Evolutionary conservation across 2,329 filamentous ascomycete genomes (phyloP).

Genomic region (Cadophora gregata): DNA sequence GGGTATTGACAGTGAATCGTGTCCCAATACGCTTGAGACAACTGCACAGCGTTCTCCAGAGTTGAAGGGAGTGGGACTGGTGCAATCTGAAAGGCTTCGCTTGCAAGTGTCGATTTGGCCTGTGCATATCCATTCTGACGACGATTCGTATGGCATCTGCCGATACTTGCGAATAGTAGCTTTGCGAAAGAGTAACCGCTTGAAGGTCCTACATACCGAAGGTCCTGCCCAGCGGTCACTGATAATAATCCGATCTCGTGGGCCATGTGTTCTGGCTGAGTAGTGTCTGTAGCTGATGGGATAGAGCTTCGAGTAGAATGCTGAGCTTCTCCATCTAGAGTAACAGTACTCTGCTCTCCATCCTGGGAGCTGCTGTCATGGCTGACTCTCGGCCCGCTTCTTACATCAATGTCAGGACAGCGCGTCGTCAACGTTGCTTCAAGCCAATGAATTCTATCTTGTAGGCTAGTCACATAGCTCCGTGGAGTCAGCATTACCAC

Average conservation of each 20-base stretch:
- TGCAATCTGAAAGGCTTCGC: constrained; percentile 24
- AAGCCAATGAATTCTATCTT: constrained; percentile 52
- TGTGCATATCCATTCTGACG: background rate
- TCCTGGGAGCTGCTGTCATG: constrained; percentile 11
- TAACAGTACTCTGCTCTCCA: background rate
- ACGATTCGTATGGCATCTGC: constrained; percentile 33
- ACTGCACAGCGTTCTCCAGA: constrained; percentile 48
- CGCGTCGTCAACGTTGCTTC: constrained; percentile 51
- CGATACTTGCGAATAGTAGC: constrained; percentile 51
- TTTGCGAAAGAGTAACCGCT: constrained; percentile 60
- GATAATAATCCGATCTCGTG: constrained; percentile 61
- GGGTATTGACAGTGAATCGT: constrained; percentile 56
- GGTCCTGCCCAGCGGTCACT: constrained; percentile 53
- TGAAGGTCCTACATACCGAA: constrained; percentile 60
- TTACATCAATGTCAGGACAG: constrained; percentile 52
- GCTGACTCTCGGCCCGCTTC: constrained; percentile 30
- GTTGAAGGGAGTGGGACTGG: constrained; percentile 34
- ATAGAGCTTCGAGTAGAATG: background rate
- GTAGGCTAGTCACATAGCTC: constrained; percentile 48
- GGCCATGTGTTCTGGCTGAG: constrained; percentile 42
- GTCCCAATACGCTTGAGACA: constrained; percentile 56
- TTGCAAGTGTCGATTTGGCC: background rate
- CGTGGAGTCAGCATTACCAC: background rate
- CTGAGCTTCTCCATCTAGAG: background rate
- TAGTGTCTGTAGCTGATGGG: background rate